Percentiles rank a stretch among this genome's conserved stretches.
These are phyloP conservation scores for Clavariopsis aquatica DNA, from an alignment of 495 filamentous ascomycete genomes.

Conservation along the genomic window DNA sequence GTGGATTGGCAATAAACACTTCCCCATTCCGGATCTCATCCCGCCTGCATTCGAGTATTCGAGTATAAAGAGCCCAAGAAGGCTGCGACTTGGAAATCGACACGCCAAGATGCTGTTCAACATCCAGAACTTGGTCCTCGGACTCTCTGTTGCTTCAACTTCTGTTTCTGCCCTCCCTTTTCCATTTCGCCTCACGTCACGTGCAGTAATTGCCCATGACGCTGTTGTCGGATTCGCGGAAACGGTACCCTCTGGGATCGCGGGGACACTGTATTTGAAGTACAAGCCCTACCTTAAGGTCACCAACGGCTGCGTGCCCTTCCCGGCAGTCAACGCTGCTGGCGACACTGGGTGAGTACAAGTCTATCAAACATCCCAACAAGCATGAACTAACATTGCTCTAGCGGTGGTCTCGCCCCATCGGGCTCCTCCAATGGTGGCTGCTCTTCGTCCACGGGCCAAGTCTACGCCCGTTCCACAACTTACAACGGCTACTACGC, in stretches of 20 bases:
- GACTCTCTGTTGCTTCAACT: not conserved
- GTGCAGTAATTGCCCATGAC: conserved; percentile 49
- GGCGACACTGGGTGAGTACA: conserved; percentile 53
- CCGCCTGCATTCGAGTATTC: not conserved
- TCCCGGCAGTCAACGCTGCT: conserved; percentile 54
- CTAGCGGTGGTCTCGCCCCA: conserved; percentile 45
- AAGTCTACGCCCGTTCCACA: conserved; percentile 53
- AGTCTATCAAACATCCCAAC: not conserved
- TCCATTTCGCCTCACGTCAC: conserved; percentile 24
- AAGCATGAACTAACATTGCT: not conserved
- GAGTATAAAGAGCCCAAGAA: conserved; percentile 5
- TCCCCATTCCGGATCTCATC: too few relatives aligned
- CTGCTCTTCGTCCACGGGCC: conserved; percentile 52
- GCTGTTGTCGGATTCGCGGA: conserved; percentile 52
- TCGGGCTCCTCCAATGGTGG: conserved; percentile 47
- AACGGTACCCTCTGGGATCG: conserved; percentile 50
- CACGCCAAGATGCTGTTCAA: conserved; percentile 5
- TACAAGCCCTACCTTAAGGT: conserved; percentile 57
- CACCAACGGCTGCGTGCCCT: conserved; percentile 57
- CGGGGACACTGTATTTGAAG: conserved; percentile 50
- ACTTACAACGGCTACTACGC: conserved; percentile 47
- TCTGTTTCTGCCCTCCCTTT: conserved; percentile 8
- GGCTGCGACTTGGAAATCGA: not conserved
- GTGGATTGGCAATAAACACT: not conserved
- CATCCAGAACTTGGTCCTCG: conserved; percentile 8